Percentiles rank a stretch among this genome's conserved stretches.
These are phyloP conservation scores for Aureobasidium sp. DNA, from an alignment of 2,329 filamentous ascomycete species.

Conservation along the genomic window DNA sequence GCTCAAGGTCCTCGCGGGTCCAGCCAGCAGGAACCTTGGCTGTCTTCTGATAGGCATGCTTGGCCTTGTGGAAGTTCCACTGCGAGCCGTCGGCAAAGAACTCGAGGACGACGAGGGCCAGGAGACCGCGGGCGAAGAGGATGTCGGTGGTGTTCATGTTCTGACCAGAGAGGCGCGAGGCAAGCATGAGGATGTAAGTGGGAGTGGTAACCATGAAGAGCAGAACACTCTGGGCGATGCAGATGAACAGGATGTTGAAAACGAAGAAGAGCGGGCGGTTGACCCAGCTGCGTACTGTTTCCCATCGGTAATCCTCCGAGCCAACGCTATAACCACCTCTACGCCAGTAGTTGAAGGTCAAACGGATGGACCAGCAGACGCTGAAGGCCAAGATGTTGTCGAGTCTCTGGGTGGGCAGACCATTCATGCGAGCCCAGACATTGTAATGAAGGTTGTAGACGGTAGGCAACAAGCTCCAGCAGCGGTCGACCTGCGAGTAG, in stretches of 20 bases:
- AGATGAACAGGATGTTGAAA: constrained; percentile 86
- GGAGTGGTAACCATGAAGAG: constrained; percentile 73
- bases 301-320: constrained; percentile 93
- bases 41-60: constrained; percentile 63
- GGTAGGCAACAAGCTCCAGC: constrained; percentile 84
- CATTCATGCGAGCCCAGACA: constrained; percentile 70
- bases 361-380: constrained; percentile 60
- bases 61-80: constrained; percentile 83
- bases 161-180: constrained; percentile 50
- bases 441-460: constrained; percentile 80
- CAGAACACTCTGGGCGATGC: constrained; percentile 63
- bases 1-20: constrained; percentile 67
- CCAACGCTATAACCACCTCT: constrained; percentile 85
- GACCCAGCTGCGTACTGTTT: constrained; percentile 60
- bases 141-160: constrained; percentile 47
- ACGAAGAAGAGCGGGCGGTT: constrained; percentile 63
- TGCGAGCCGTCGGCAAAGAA: constrained; percentile 86
- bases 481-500: constrained; percentile 91
- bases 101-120: constrained; percentile 55
- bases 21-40: constrained; percentile 57
- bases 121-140: constrained; percentile 47
- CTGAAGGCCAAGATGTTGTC: constrained; percentile 66
- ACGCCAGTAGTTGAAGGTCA: constrained; percentile 96
- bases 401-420: constrained; percentile 60
- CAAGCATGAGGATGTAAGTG: constrained; percentile 72